Base-by-base conservation (phyloP, 1,139 yeast species). In the Hyphopichia pseudoburtonii region DNA sequence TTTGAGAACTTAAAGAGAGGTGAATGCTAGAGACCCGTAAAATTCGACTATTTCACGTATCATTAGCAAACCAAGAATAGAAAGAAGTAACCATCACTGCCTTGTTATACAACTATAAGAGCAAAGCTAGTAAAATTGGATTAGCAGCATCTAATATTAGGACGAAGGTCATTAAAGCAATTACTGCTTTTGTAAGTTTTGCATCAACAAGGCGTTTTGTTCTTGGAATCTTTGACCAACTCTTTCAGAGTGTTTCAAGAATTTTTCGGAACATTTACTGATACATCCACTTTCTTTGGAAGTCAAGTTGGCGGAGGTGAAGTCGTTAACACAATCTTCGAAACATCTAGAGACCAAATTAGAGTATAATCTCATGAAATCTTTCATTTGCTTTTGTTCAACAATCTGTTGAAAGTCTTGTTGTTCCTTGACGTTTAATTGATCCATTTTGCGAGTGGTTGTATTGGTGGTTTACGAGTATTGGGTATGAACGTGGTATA, bases 151-250 rank as follows among this genome's bases (percentile, higher is more conserved):
- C n/a, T n/a, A n/a, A n/a, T n/a, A n/a, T n/a, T n/a, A n/a, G n/a
- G n/a, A n/a, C n/a, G n/a, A n/a, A n/a, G 23, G 23, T 21, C 23
- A 27, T 22, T n/a, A n/a, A n/a, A n/a, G n/a, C n/a, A n/a, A 15
- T 22, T 19, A 58, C 51, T 64, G 60, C 41, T 54, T 64, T 51
- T 64, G 70, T 66, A 65, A 51, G 60, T 66, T 70, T 57, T 71
- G 77, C 77, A 71, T 70, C 61, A 71, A 68, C 54, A 68, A 52
- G 41, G 76, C 77, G 45, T 90, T 92, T 68, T 90, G 97, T 62
- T 92, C 98, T 69, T 92, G 97, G 89, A 92, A 92, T 70, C 98
- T 83, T 66, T 87, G 95, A 35, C 98, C 98, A 41, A 94, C 96
- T 64, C 98, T 84, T 73, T 92, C 98, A 65, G 94, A 83, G 75